A percentile compares a stretch with the other conserved stretches of the same genome.
phyloP scores from a whole-genome alignment of 2,329 filamentous ascomycete genomes.

The Diaporthe australafricana region DNA sequence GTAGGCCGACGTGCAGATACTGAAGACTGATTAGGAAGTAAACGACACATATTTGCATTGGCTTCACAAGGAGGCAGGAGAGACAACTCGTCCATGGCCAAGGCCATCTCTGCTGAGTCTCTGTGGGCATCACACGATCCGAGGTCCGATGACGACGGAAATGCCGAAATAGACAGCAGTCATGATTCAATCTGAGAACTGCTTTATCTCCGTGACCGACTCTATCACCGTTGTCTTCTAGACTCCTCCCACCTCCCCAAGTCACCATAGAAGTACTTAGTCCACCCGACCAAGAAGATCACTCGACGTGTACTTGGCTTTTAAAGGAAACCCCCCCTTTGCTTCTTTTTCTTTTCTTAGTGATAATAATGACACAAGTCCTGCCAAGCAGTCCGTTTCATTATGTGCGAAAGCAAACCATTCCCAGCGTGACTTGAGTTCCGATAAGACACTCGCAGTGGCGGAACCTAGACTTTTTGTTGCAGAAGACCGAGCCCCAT shows the following conservation, averaged over 20 bases:
- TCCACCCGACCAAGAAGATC: neutral
- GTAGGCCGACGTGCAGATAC: too few relatives aligned
- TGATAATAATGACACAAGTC: neutral
- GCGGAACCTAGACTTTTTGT: neutral
- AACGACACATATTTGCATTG: neutral
- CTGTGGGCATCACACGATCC: too few relatives aligned
- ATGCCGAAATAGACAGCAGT: neutral
- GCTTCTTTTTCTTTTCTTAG: neutral
- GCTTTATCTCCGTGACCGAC: neutral
- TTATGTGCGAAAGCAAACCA: neutral
- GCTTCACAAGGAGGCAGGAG: neutral
- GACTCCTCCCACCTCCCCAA: neutral
- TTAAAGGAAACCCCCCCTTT: neutral
- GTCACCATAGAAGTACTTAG: neutral
- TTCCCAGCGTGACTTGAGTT: neutral
- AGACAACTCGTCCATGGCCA: neutral
- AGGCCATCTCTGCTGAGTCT: neutral
- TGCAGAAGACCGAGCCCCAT: neutral
- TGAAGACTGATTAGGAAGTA: neutral
- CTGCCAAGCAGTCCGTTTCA: conserved; percentile 1
- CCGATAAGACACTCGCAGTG: neutral
- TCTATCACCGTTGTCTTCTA: neutral
- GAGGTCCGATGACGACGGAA: neutral
- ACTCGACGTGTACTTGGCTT: neutral
- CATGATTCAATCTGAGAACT: neutral